A percentile compares a stretch with the other conserved stretches of the same genome.
These are phyloP conservation scores for Kodamaea jinghongensis DNA, from an alignment of 805 yeast genomes.

Conservation along the genomic window DNA sequence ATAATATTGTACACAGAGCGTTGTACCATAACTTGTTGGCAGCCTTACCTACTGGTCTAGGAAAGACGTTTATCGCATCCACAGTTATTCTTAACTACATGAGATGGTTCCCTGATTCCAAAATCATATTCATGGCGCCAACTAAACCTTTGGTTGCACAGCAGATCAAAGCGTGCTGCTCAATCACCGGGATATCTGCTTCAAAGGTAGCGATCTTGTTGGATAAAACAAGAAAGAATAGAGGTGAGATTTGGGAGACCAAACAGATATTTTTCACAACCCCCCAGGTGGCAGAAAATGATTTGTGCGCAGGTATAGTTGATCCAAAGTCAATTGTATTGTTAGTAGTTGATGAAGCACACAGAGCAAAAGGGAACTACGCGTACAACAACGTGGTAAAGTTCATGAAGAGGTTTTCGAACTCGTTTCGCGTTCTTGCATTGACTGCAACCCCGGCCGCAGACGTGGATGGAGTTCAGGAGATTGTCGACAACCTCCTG, in stretches of 20 bases:
- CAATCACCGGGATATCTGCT: slow-evolving; percentile 79
- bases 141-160: slow-evolving; percentile 95
- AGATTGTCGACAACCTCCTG: slow-evolving; percentile 66
- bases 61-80: slow-evolving; percentile 94
- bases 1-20: slow-evolving; percentile 70
- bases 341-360: slow-evolving; percentile 93
- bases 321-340: slow-evolving; percentile 75
- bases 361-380: slow-evolving; percentile 85
- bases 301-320: slow-evolving; percentile 67
- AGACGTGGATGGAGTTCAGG: slow-evolving; percentile 83
- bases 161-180: slow-evolving; percentile 89
- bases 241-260: slow-evolving; percentile 74
- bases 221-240: slow-evolving; percentile 52
- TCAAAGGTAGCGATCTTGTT: slow-evolving; percentile 75
- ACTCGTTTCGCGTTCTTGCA: slow-evolving; percentile 71
- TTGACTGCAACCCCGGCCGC: slow-evolving; percentile 96
- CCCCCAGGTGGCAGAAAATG: slow-evolving; percentile 95
- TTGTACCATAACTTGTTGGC: slow-evolving; percentile 73
- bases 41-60: slow-evolving; percentile 96
- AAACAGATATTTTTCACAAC: slow-evolving; percentile 88
- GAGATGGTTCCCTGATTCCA: slow-evolving; percentile 78
- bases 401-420: slow-evolving; percentile 53
- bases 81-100: slow-evolving; percentile 88
- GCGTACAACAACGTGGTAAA: slow-evolving; percentile 84
- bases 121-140: slow-evolving; percentile 93